Percentiles rank a stretch among this genome's conserved stretches.
These are phyloP conservation scores for Aphanomyces stellatus DNA, from an alignment of 352 stramenopile species.

Conservation along the genomic window DNA sequence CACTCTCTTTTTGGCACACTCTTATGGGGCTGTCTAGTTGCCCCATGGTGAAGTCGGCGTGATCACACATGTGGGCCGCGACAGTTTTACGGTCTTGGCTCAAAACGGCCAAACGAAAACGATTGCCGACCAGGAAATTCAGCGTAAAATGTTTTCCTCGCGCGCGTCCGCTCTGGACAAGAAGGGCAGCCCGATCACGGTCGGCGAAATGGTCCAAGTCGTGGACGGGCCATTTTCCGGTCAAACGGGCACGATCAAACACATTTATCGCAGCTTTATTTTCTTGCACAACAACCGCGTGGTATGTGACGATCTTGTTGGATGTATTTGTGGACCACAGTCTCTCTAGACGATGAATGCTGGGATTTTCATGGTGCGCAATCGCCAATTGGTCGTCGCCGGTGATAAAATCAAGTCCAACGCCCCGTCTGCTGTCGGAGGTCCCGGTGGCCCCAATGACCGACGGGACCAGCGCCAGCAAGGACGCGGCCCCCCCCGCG, in stretches of 20 bases:
- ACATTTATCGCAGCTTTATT: conserved; percentile 84
- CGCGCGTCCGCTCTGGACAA: conserved; percentile 79
- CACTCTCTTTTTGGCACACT: too few relatives aligned
- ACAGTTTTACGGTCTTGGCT: conserved; percentile 81
- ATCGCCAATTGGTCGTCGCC: conserved; percentile 70
- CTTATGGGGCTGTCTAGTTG: conserved; percentile 28
- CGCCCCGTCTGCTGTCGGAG: neutral
- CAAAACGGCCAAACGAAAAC: conserved; percentile 75
- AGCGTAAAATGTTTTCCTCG: conserved; percentile 79
- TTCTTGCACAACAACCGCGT: conserved; percentile 89
- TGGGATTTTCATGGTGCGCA: conserved; percentile 82
- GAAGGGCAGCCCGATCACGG: conserved; percentile 84
- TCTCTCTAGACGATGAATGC: conserved; percentile 52
- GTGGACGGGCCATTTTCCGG: conserved; percentile 73
- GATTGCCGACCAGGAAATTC: conserved; percentile 85
- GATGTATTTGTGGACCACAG: neutral
- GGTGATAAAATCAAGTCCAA: conserved; percentile 52
- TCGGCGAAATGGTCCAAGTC: conserved; percentile 86
- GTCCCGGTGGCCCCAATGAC: conserved; percentile 24
- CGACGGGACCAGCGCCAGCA: conserved; percentile 31
- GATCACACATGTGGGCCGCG: conserved; percentile 85
- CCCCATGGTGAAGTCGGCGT: conserved; percentile 82
- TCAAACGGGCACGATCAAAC: conserved; percentile 85
- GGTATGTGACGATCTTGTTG: neutral
- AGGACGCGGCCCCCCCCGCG: conserved; percentile 23